Conservation (phyloP, 805 yeast genomes). For the Sungouiella thailandica region DNA sequence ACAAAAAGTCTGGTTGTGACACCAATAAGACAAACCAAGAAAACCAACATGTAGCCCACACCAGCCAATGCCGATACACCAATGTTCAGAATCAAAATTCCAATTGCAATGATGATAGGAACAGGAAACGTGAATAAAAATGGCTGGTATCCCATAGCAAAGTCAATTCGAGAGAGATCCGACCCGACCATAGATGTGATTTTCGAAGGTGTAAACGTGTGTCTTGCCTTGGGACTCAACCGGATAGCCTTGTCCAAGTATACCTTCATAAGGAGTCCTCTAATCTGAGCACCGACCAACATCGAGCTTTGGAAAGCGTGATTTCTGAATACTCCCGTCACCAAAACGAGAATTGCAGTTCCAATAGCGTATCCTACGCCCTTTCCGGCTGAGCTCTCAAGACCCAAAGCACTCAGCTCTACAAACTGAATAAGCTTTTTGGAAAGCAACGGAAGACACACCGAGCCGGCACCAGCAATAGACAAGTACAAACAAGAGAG, state of each 20-base stretch:
- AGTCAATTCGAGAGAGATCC: constrained; percentile 75
- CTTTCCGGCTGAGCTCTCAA: background rate
- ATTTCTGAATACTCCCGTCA: constrained; percentile 39
- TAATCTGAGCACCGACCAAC: constrained; percentile 63
- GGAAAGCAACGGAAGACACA: constrained; percentile 3
- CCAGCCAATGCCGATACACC: constrained; percentile 77
- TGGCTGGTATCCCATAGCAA: constrained; percentile 67
- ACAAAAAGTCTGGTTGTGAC: constrained; percentile 46
- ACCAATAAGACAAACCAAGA: constrained; percentile 42
- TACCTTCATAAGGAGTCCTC: constrained; percentile 67
- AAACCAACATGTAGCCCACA: constrained; percentile 49
- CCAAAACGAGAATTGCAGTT: constrained; percentile 24
- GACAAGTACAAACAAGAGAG: background rate
- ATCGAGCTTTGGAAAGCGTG: constrained; percentile 60
- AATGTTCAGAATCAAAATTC: constrained; percentile 57
- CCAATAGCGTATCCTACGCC: constrained; percentile 39
- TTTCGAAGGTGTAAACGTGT: constrained; percentile 60
- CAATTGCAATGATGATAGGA: constrained; percentile 57
- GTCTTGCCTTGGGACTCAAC: constrained; percentile 53
- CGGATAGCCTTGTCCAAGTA: constrained; percentile 63
- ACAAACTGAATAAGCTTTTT: constrained; percentile 6
- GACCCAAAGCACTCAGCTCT: constrained; percentile 1
- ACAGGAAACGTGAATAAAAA: constrained; percentile 61
- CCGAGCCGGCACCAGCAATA: constrained; percentile 1
- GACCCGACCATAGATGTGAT: constrained; percentile 78